These are phyloP conservation scores for Stevia rebaudiana DNA, from an alignment of 140 eudicot genomes.

Conservation along the genomic window DNA sequence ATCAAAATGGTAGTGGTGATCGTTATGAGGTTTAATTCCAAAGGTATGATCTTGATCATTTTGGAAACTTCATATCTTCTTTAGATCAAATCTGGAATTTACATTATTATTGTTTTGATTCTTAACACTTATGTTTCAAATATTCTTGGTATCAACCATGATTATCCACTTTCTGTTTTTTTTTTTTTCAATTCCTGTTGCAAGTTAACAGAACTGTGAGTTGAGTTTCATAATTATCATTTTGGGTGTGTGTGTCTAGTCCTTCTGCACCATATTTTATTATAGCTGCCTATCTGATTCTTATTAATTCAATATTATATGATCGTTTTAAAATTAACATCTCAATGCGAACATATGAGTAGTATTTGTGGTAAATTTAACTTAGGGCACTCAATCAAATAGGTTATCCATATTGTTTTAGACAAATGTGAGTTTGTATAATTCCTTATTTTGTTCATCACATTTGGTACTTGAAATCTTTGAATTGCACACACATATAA, in stretches of 20 bases:
- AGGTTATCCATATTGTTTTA: slow-evolving; percentile 4
- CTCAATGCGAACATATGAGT: not conserved
- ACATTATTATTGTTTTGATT: not conserved
- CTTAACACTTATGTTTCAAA: not conserved
- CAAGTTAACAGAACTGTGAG: not conserved
- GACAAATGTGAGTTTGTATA: slow-evolving; percentile 2
- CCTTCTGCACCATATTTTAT: not conserved
- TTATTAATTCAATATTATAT: not conserved
- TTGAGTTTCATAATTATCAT: not conserved
- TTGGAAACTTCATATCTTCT: not conserved
- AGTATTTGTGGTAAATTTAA: not conserved
- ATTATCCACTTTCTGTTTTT: not conserved
- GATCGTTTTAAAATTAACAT: not conserved
- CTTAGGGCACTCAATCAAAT: slow-evolving; percentile 4
- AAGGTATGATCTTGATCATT: slow-evolving; percentile 32
- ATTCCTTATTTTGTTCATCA: not conserved
- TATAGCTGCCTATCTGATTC: not conserved
- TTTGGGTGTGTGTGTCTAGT: not conserved
- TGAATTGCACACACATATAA: not conserved
- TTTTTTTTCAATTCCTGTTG: slow-evolving; percentile 7
- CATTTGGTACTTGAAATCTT: slow-evolving; percentile 9
- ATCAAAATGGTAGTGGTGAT: slow-evolving; percentile 65
- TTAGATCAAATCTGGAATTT: not conserved
- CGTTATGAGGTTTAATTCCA: slow-evolving; percentile 40
- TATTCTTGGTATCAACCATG: slow-evolving; percentile 1